phyloP scores from a whole-genome alignment of 2,329 filamentous ascomycete genomes.

The Chrysosphaeria jannelii region DNA sequence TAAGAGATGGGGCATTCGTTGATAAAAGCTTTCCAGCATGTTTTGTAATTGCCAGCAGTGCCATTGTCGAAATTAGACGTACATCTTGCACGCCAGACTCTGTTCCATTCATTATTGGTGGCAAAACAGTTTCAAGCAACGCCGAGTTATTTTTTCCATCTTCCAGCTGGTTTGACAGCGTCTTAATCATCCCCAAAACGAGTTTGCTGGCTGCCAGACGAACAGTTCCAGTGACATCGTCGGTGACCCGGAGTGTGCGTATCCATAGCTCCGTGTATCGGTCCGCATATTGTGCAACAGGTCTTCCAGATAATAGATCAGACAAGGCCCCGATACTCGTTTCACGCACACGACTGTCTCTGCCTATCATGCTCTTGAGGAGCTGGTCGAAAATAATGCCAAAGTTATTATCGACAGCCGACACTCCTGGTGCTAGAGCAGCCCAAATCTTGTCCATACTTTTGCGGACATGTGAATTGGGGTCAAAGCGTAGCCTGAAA shows the following conservation, averaged over 20 bases:
- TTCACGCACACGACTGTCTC: conserved; percentile 79
- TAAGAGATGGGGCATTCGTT: conserved; percentile 52
- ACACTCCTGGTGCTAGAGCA: conserved; percentile 70
- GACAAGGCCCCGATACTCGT: conserved; percentile 75
- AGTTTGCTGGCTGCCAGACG: conserved; percentile 52
- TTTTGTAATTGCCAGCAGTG: conserved; percentile 69
- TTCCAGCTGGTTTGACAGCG: conserved; percentile 61
- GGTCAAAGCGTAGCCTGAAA: conserved; percentile 88
- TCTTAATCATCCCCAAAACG: conserved; percentile 58
- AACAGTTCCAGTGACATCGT: conserved; percentile 87
- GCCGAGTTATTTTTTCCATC: conserved; percentile 32
- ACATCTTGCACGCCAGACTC: conserved; percentile 76
- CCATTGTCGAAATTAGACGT: conserved; percentile 52
- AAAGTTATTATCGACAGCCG: conserved; percentile 47
- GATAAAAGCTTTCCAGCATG: conserved; percentile 52
- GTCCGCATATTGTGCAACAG: conserved; percentile 46
- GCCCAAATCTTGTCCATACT: conserved; percentile 99
- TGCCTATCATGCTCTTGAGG: conserved; percentile 57
- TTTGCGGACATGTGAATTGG: conserved; percentile 67
- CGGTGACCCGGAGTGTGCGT: conserved; percentile 64
- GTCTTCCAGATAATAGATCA: conserved; percentile 59
- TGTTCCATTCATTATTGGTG: conserved; percentile 70
- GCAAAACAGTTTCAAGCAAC: conserved; percentile 66
- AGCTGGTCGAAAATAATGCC: conserved; percentile 72
- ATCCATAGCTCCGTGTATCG: conserved; percentile 69